Conservation (phyloP, 306 rosid genomes). For the Gastrolobium villosum region DNA sequence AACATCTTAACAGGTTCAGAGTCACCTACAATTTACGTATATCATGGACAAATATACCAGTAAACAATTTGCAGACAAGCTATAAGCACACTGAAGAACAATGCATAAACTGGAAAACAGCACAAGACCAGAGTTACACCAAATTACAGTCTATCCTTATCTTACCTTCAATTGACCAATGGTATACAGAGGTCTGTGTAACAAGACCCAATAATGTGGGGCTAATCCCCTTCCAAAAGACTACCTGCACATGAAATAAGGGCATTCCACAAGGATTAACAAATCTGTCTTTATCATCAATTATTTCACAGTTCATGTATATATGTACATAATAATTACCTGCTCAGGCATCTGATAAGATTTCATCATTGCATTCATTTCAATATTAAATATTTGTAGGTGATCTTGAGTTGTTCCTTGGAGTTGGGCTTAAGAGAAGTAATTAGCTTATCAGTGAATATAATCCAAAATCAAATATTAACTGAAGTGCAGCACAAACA, state of each 20-base stretch:
- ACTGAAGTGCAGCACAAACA: constrained; percentile 36
- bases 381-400: constrained; percentile 95
- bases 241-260: constrained; percentile 66
- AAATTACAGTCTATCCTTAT: constrained; percentile 40
- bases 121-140: constrained; percentile 31
- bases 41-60: constrained; percentile 44
- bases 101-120: constrained; percentile 24
- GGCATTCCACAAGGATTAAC: constrained; percentile 37
- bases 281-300: constrained; percentile 10
- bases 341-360: constrained; percentile 98
- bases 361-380: constrained; percentile 94
- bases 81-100: constrained; percentile 37
- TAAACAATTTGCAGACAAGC: constrained; percentile 38
- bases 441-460: constrained; percentile 39
- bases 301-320: constrained; percentile 17
- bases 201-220: constrained; percentile 93
- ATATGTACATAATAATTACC: constrained; percentile 57
- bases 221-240: constrained; percentile 98
- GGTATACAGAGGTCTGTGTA: constrained; percentile 93
- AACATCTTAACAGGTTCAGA: constrained; percentile 96
- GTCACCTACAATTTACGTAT: constrained; percentile 70
- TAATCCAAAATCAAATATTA: constrained; percentile 36
- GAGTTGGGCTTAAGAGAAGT: constrained; percentile 77
- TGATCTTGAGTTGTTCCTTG: constrained; percentile 99
- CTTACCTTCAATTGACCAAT: constrained; percentile 97